Base-by-base conservation (phyloP, 805 yeast species). In the Suhomyces kilbournensis region DNA sequence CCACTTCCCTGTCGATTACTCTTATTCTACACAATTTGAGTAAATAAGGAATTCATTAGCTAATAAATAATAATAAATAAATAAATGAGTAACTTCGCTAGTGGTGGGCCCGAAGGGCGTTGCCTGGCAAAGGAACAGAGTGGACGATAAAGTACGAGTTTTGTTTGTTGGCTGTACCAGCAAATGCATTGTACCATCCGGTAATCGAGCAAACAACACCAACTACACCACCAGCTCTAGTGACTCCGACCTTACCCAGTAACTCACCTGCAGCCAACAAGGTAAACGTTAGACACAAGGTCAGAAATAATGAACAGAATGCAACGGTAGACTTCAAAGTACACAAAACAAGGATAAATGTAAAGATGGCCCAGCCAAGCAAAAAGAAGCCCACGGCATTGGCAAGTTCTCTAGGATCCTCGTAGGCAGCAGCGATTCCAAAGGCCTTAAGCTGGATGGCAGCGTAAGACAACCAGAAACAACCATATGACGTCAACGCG, bases 401-500 rank as follows among this genome's bases (percentile, higher is more conserved):
- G 3, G 38, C 49, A 3, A 73, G 55, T 57, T 68, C 69, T n/a
- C 48, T 56, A 3, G 53, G 52, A 23, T 65, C 69, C 4, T 69
- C 76, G 59, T 84, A 85, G 14, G 90, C 84, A 3, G 67, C 70
- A 25, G 66, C 68, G 52, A 86, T 82, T 30, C 87, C 87, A 66
- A 86, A 86, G 62, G 82, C 78, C 12, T 77, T 77, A 39, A 85
- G 71, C 55, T 78, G 67, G 44, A 86, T 76, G 1, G 89, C 85
- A 30, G 81, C 86, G 60, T 69, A 86, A 20, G 85, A 69, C 60
- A 85, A 63, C 91, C 91, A 86, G 66, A 85, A 86, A 3, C 85
- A 86, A 48, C 91, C 91, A 53, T 76, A 80, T 4, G 83, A 79
- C 3, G 78, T 66, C 52, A 81, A 71, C 1, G 83, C 84, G 54